These are phyloP conservation scores for Glycine soja DNA, from an alignment of 306 rosid species.

Conservation along the genomic window DNA sequence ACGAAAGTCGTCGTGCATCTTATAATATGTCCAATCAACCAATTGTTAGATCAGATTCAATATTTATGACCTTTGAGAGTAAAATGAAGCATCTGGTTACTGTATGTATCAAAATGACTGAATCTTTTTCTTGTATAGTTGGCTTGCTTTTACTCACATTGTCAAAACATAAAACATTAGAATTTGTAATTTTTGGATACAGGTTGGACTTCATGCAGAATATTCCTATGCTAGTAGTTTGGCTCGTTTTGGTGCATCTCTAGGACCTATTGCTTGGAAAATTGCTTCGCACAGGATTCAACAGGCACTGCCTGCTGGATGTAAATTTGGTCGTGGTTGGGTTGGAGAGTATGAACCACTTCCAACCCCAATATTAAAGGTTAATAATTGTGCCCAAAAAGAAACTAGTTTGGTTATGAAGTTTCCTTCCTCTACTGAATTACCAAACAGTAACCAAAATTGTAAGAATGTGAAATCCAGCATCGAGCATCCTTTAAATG, in stretches of 20 bases:
- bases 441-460: conserved; percentile 55
- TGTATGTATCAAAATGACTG: conserved; percentile 61
- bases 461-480: conserved; percentile 54
- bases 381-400: conserved; percentile 56
- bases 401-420: conserved; percentile 57
- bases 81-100: conserved; percentile 91
- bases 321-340: conserved; percentile 95
- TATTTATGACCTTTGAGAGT: conserved; percentile 77
- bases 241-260: conserved; percentile 92
- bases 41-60: conserved; percentile 69
- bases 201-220: conserved; percentile 99
- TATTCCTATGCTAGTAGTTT: conserved; percentile 94
- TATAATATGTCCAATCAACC: conserved; percentile 71
- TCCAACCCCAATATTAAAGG: conserved; percentile 77
- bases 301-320: conserved; percentile 82
- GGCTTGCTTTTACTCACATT: conserved; percentile 23
- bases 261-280: conserved; percentile 94
- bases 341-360: conserved; percentile 96
- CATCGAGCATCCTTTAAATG: conserved; percentile 53
- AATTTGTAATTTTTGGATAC: conserved; percentile 36
- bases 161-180: conserved; percentile 3
- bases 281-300: conserved; percentile 88
- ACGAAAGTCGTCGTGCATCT: conserved; percentile 81
- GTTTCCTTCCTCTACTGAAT: conserved; percentile 51
- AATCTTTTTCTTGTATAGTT: conserved; percentile 39